These are phyloP conservation scores for Trametes hirsuta DNA, from an alignment of 1,284 basidiomycete species.

Conservation along the genomic window DNA sequence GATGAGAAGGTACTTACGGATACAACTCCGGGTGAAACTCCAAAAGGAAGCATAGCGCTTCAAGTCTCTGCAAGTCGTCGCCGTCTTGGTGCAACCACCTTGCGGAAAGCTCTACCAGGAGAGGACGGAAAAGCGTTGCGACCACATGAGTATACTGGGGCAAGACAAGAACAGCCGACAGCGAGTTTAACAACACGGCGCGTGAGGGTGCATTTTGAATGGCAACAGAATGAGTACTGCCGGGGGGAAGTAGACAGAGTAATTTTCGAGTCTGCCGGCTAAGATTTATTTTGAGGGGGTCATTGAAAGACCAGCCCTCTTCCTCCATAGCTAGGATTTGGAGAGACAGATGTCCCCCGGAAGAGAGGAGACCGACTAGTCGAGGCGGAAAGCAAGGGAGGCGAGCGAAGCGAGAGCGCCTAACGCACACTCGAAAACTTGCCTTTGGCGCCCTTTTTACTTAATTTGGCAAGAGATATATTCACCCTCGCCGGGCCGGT, in stretches of 20 bases:
- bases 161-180: constrained; percentile 38
- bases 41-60: constrained; percentile 62
- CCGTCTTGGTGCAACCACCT: constrained; percentile 62
- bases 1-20: constrained; percentile 54
- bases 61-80: constrained; percentile 54
- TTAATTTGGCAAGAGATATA: too few species aligned
- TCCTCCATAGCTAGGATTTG: constrained; percentile 3
- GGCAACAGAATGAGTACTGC: constrained; percentile 38
- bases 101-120: constrained; percentile 72
- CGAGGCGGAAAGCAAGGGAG: not conserved
- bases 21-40: constrained; percentile 77
- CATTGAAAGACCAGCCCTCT: constrained; percentile 19
- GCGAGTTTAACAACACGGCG: constrained; percentile 38
- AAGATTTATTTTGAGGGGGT: constrained; percentile 58
- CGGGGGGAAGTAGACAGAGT: constrained; percentile 43
- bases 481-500: too few species aligned
- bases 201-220: constrained; percentile 42
- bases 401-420: too few species aligned
- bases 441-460: too few species aligned
- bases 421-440: too few species aligned
- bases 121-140: constrained; percentile 63
- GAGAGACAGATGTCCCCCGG: not conserved
- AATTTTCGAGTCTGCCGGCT: constrained; percentile 50
- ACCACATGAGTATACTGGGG: constrained; percentile 60
- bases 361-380: not conserved